A percentile compares a stretch with the other conserved stretches of the same genome.
Conservation (phyloP, 768 basidiomycete genomes). For the Gloeostereum incarnatum region DNA sequence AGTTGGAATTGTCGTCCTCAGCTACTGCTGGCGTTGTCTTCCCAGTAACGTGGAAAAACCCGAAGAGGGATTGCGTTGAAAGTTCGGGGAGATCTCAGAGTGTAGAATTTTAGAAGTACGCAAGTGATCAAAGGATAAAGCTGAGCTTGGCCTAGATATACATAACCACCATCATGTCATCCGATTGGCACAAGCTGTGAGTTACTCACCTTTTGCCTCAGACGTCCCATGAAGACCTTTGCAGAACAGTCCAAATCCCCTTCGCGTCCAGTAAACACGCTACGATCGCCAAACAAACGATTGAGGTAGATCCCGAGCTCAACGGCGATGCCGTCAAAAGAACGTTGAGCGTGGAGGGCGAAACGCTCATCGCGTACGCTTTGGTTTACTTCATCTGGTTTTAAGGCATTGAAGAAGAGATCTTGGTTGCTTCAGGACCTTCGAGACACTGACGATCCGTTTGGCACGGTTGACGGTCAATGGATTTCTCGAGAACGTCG, state of each 20-base stretch:
- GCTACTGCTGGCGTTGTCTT: too few relatives aligned
- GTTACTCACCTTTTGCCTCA: constrained; percentile 8
- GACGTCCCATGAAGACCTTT: constrained; percentile 2
- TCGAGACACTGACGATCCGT: constrained; percentile 73
- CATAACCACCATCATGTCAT: too few relatives aligned
- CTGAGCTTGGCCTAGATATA: too few relatives aligned
- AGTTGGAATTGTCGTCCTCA: too few relatives aligned
- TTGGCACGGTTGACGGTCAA: constrained; percentile 81
- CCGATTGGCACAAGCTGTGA: constrained; percentile 50
- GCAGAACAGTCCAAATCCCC: constrained; percentile 63
- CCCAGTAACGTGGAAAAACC: too few relatives aligned
- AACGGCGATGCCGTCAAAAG: constrained; percentile 76
- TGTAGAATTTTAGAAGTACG: too few relatives aligned
- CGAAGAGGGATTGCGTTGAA: too few relatives aligned
- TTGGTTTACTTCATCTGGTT: not conserved
- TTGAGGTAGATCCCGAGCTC: constrained; percentile 82
- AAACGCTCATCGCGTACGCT: constrained; percentile 70
- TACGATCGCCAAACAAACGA: constrained; percentile 68
- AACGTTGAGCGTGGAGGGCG: constrained; percentile 53
- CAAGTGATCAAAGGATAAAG: too few relatives aligned
- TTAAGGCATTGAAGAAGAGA: constrained; percentile 3
- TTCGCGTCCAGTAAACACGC: constrained; percentile 72
- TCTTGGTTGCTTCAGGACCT: constrained; percentile 35
- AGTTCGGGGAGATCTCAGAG: too few relatives aligned
- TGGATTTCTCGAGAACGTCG: constrained; percentile 83